Base-by-base conservation (phyloP, 1,284 basidiomycete genomes). In the Singerocomus rubriflavus region DNA sequence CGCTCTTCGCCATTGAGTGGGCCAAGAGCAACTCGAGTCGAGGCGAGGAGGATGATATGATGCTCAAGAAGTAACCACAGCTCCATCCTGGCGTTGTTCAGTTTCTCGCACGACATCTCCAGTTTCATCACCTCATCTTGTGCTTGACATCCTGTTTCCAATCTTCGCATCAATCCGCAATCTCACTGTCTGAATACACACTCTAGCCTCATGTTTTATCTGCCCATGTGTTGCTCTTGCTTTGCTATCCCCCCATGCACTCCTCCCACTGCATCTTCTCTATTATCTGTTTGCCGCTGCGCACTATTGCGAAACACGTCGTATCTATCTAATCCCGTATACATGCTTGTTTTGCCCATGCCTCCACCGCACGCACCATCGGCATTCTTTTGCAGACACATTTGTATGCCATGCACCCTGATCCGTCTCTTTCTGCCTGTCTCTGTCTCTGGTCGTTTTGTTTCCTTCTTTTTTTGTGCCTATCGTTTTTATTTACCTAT, bases 1-100 rank as follows among this genome's bases (percentile, higher is more conserved):
- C 86, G 12, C 65, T 80, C 35, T 89, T 82, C 62, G 86, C 86
- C 38, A 76, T 85, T 59, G 79, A 86, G 47, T 87, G 84, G 84
- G 85, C 85, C 42, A 76, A 71, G 59, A 68, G 62, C 33, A 71
- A 76, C 59, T 48, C 65, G 60, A 67, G 56, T 46, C 55, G 61
- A 59, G 51, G 52, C 66, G 63, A 61, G 61, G 59, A 64, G 49
- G 62, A 58, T 41, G 48, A 70, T 68, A 79, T 81, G 78, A 72
- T 77, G 66, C 70, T 77, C 61, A 75, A 75, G 66, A 71, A 72
- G 62, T 77, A 63, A 73, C 58, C 52, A 56, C 43, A n/a, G 32
- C 55, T 55, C 52, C 46, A 34, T 50, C 58, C 16, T 50, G 50
- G 58, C 47, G 52, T 44, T 54, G 44, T 56, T 56, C 57, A 39